phyloP scores from a whole-genome alignment of 148 eudicot species.

The Arctostaphylos glauca region DNA sequence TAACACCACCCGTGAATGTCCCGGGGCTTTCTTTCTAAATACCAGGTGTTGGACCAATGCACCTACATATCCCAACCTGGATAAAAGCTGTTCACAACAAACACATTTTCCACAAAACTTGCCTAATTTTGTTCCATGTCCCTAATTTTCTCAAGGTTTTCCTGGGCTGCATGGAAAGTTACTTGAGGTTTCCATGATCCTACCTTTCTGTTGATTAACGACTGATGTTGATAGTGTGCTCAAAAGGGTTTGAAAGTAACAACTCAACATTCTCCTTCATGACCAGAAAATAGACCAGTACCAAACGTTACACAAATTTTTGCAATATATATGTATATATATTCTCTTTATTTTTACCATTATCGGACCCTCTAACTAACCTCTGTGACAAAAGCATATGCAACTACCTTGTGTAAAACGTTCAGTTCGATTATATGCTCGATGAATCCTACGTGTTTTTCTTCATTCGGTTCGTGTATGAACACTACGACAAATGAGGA shows the following conservation, averaged over 20 bases:
- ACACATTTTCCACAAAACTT: conserved; percentile 9
- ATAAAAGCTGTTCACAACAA: not conserved
- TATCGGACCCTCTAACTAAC: not conserved
- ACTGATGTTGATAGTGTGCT: not conserved
- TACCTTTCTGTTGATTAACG: not conserved
- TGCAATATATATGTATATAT: too few species aligned
- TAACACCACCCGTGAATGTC: conserved; percentile 15
- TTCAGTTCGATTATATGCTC: too few species aligned
- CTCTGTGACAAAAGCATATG: not conserved
- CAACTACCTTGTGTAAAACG: not conserved
- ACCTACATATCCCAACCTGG: not conserved
- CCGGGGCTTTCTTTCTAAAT: not conserved
- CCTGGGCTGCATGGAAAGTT: not conserved
- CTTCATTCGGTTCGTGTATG: too few species aligned
- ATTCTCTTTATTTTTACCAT: not conserved
- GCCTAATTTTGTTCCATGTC: conserved; percentile 3
- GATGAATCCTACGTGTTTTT: too few species aligned
- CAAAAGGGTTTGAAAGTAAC: not conserved
- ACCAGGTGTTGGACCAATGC: not conserved
- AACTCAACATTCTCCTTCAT: not conserved
- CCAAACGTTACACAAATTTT: too few species aligned
- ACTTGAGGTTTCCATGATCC: conserved; percentile 13
- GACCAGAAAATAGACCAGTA: not conserved
- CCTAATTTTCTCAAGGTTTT: not conserved
- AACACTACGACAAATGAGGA: not conserved